These are phyloP conservation scores for Cubamyces sp. DNA, from an alignment of 768 basidiomycete species.

Conservation along the genomic window DNA sequence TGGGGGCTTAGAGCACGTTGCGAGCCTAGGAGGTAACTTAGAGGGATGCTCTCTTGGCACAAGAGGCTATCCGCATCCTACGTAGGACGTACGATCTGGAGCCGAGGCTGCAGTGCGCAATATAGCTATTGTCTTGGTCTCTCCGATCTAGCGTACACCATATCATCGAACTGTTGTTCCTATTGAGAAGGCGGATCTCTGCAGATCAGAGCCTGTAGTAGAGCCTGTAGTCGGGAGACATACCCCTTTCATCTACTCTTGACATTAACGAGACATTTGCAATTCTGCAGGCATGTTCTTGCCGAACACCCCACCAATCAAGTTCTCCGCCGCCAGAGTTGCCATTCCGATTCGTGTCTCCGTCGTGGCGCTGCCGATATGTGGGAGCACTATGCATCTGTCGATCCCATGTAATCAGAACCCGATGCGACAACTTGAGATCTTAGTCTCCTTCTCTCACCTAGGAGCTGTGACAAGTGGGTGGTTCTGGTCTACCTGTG, in stretches of 20 bases:
- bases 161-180: no score
- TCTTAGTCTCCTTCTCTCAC: slow-evolving; percentile 41
- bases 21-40: no score
- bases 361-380: slow-evolving; percentile 88
- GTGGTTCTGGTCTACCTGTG: slow-evolving; percentile 71
- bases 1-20: no score
- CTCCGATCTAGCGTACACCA: no score
- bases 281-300: slow-evolving; percentile 60
- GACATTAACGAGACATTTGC: not conserved
- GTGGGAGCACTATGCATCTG: slow-evolving; percentile 84
- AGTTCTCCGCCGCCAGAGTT: slow-evolving; percentile 68
- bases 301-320: slow-evolving; percentile 59
- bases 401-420: not conserved
- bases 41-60: no score
- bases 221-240: not conserved
- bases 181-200: not conserved
- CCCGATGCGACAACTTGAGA: no score
- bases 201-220: not conserved
- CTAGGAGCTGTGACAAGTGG: slow-evolving; percentile 78
- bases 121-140: no score
- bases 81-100: no score
- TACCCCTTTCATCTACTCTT: slow-evolving; percentile 14
- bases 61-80: no score
- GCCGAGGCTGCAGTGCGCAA: no score
- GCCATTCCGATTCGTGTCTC: slow-evolving; percentile 89